Percentiles rank a stretch among this genome's conserved stretches.
These are phyloP conservation scores for Aurinia saxatilis DNA, from an alignment of 345 rosid genomes.

Conservation along the genomic window DNA sequence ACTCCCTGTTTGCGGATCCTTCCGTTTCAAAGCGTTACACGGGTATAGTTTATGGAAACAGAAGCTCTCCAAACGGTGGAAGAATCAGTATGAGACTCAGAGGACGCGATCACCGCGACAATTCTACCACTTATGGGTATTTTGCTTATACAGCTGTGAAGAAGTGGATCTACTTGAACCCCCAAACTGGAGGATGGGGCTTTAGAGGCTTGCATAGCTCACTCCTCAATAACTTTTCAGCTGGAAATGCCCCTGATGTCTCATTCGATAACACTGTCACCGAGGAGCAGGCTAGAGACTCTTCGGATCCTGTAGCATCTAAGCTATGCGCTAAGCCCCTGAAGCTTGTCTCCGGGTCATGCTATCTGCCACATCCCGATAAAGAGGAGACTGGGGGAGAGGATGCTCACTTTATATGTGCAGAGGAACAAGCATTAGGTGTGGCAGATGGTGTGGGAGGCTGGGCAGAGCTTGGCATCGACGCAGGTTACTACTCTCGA, in stretches of 20 bases:
- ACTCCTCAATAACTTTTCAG: constrained; percentile 35
- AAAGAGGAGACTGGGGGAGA: constrained; percentile 99
- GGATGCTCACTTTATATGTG: constrained; percentile 93
- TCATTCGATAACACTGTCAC: constrained; percentile 47
- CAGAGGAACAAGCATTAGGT: constrained; percentile 79
- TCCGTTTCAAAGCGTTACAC: constrained; percentile 30
- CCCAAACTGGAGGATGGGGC: constrained; percentile 29
- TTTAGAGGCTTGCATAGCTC: constrained; percentile 52
- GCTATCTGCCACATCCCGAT: constrained; percentile 95
- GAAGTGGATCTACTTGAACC: constrained; percentile 37
- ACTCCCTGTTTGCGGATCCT: constrained; percentile 32
- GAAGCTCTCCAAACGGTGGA: constrained; percentile 21
- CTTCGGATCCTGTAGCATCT: constrained; percentile 38
- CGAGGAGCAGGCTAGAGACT: constrained; percentile 48
- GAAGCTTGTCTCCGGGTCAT: constrained; percentile 83
- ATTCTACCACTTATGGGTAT: constrained; percentile 43
- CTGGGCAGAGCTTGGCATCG: constrained; percentile 91
- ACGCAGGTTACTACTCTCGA: constrained; percentile 76
- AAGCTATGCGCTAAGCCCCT: constrained; percentile 36
- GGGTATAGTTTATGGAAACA: constrained; percentile 26
- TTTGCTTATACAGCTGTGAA: constrained; percentile 43
- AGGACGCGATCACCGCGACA: constrained; percentile 35
- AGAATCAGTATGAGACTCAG: constrained; percentile 61
- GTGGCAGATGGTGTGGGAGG: constrained; percentile 99
- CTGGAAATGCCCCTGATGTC: constrained; percentile 64